phyloP scores from a whole-genome alignment of 148 eudicot species.

The Rhododendron ferrugineum region DNA sequence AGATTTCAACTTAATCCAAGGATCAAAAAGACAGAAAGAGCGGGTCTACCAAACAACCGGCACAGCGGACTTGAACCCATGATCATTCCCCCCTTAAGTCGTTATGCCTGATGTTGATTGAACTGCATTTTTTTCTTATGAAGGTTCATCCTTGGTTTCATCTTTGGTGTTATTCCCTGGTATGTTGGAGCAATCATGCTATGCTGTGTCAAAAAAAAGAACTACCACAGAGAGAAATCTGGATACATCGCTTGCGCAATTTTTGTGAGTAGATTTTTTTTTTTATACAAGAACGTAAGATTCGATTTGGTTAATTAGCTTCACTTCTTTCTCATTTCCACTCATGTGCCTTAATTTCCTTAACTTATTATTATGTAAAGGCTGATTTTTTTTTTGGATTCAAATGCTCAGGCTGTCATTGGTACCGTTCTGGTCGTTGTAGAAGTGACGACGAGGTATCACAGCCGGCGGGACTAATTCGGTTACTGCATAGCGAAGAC shows the following conservation, averaged over 20 bases:
- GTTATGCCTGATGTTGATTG: neutral
- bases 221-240: neutral
- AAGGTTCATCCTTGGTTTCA: neutral
- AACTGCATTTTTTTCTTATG: neutral
- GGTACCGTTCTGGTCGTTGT: neutral
- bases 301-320: neutral
- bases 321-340: neutral
- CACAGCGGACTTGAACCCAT: neutral
- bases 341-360: neutral
- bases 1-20: neutral
- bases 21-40: neutral
- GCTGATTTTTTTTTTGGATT: neutral
- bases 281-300: too few relatives aligned
- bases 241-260: neutral
- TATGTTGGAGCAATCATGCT: neutral
- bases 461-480: too few relatives aligned
- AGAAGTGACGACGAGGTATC: neutral
- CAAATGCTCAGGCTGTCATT: neutral
- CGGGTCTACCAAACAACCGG: neutral
- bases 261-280: neutral
- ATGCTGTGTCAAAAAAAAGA: too few relatives aligned
- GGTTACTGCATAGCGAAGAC: neutral
- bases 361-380: neutral
- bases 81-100: neutral
- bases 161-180: neutral